Evolutionary conservation across 2,329 filamentous ascomycete genomes (phyloP).

Genomic region (Chrysosporium keratinophilum): DNA sequence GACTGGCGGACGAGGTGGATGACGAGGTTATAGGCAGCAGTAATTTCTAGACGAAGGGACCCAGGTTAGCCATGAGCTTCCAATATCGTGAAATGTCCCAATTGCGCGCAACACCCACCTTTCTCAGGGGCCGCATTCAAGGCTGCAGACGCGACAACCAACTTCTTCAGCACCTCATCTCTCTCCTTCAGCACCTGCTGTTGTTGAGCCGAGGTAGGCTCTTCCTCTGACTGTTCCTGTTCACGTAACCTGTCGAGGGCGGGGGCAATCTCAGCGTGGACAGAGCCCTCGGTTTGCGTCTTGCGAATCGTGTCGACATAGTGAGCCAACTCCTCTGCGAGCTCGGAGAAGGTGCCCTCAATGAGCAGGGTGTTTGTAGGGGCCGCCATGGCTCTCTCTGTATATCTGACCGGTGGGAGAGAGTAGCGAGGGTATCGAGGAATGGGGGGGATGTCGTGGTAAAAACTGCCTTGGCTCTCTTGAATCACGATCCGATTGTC

Average conservation of each 20-base stretch:
- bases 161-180: constrained; percentile 78
- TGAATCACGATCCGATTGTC: not conserved
- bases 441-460: not conserved
- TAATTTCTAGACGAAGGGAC: constrained; percentile 56
- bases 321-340: constrained; percentile 86
- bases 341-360: constrained; percentile 88
- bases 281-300: constrained; percentile 39
- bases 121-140: constrained; percentile 86
- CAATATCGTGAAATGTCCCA: constrained; percentile 8
- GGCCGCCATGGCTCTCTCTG: constrained; percentile 43
- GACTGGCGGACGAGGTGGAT: constrained; percentile 86
- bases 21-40: constrained; percentile 90
- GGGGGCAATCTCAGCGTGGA: constrained; percentile 57
- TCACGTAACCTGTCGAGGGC: constrained; percentile 51
- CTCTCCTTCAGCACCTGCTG: constrained; percentile 45
- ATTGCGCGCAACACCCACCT: constrained; percentile 36
- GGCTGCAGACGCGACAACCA: constrained; percentile 66
- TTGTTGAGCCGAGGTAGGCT: constrained; percentile 33
- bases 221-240: constrained; percentile 43
- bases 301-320: constrained; percentile 80
- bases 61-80: constrained; percentile 8
- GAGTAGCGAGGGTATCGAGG: constrained; percentile 1
- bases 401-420: constrained; percentile 1
- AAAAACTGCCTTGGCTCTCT: not conserved
- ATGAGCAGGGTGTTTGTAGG: constrained; percentile 57